Evolutionary conservation across 345 rosid species (phyloP).

Genomic region (Populus pruinosa): DNA sequence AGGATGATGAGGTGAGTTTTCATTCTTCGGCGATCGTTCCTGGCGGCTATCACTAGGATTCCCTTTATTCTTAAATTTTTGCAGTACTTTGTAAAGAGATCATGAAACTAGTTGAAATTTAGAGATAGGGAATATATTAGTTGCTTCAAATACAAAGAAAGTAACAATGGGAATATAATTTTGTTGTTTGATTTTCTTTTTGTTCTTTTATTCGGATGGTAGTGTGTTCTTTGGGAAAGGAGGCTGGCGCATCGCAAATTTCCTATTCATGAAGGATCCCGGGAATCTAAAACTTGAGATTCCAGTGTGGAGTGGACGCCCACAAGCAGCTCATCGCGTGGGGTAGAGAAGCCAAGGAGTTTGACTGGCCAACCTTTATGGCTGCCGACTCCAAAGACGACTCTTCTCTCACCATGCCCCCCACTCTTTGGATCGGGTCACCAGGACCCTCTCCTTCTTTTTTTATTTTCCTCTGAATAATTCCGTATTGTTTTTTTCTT

Average conservation of each 20-base stretch:
- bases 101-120: background rate
- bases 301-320: conserved; percentile 4
- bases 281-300: background rate
- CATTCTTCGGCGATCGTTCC: too few relatives aligned
- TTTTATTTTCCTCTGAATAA: background rate
- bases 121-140: background rate
- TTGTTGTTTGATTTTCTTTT: background rate
- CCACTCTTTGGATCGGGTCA: background rate
- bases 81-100: background rate
- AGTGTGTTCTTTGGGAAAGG: background rate
- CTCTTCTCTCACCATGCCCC: background rate
- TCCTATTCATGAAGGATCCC: background rate
- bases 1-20: too few relatives aligned
- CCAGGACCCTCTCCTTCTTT: background rate
- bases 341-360: background rate
- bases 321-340: conserved; percentile 3
- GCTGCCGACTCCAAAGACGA: conserved; percentile 33
- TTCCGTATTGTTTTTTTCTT: background rate
- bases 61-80: background rate
- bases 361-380: conserved; percentile 20
- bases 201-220: background rate
- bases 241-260: background rate
- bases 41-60: background rate
- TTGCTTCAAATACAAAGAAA: background rate
- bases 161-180: too few relatives aligned